phyloP scores from a whole-genome alignment of 768 basidiomycete genomes.

The Mycena vulgaris region DNA sequence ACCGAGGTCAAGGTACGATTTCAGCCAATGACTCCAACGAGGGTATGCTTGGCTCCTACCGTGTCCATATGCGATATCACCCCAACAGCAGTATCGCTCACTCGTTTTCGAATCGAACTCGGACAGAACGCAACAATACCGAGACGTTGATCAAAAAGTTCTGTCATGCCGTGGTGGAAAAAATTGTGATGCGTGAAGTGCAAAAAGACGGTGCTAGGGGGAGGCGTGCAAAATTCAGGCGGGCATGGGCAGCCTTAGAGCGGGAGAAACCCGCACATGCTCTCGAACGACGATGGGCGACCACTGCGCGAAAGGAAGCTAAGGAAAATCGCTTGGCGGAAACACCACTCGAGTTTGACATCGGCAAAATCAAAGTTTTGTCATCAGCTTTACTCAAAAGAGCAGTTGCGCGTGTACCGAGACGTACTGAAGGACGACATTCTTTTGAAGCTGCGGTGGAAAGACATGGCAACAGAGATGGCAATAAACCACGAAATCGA shows the following conservation, averaged over 20 bases:
- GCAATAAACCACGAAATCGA: too few species aligned
- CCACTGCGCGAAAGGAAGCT: background rate
- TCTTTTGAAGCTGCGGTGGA: too few species aligned
- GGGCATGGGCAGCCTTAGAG: background rate
- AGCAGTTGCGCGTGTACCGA: too few species aligned
- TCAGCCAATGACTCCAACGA: conserved; percentile 42
- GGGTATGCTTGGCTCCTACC: conserved; percentile 35
- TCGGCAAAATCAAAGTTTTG: background rate
- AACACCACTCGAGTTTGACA: background rate
- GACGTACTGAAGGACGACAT: too few species aligned
- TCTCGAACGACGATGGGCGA: background rate
- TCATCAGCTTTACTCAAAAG: too few species aligned
- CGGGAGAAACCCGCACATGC: background rate
- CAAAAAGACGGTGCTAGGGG: conserved; percentile 21
- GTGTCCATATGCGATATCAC: too few species aligned
- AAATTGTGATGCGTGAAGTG: conserved; percentile 35
- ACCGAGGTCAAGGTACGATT: too few species aligned
- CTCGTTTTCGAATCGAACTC: conserved; percentile 34
- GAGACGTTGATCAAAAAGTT: conserved; percentile 36
- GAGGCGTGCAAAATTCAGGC: background rate
- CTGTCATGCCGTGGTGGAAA: conserved; percentile 22
- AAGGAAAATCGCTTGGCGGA: background rate
- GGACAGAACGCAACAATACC: conserved; percentile 36
- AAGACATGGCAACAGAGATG: too few species aligned
- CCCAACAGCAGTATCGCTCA: conserved; percentile 27